Percentiles rank a stretch among this genome's conserved stretches.
phyloP scores from a whole-genome alignment of 371 early-diverging fungal species.

The Zychaea mexicana region DNA sequence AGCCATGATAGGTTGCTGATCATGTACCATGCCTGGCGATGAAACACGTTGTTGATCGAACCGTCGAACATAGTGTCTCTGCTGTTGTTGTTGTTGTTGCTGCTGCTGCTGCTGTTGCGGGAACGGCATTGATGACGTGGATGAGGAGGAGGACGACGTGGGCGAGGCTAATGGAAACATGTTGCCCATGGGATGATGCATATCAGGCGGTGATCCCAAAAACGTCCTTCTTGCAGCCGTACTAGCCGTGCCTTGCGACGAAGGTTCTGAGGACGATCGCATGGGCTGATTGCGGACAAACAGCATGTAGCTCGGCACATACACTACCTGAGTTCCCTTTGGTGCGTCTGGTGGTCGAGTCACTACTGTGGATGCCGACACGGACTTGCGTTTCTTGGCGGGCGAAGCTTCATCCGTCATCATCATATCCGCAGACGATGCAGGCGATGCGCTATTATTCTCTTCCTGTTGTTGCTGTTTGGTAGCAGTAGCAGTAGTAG shows the following conservation, averaged over 20 bases:
- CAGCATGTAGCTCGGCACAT: conserved; percentile 38
- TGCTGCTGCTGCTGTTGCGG: conserved; percentile 17
- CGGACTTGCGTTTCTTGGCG: conserved; percentile 33
- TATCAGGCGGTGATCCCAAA: conserved; percentile 13
- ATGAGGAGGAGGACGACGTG: conserved; percentile 41
- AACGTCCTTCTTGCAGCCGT: conserved; percentile 10
- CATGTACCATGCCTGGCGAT: conserved; percentile 11
- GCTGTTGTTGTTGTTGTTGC: conserved; percentile 23
- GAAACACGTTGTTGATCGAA: conserved; percentile 13
- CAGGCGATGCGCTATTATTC: conserved; percentile 10
- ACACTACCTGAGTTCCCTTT: conserved; percentile 41
- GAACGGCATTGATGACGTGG: conserved; percentile 37
- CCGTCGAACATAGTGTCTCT: conserved; percentile 11
- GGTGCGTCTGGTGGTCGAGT: conserved; percentile 17
- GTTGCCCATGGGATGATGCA: conserved; percentile 6
- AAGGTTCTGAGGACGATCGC: conserved; percentile 31
- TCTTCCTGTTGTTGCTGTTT: neutral
- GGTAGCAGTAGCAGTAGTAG: conserved; percentile 3
- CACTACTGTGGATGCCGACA: neutral
- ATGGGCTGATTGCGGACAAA: conserved; percentile 27
- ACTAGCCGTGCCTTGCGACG: conserved; percentile 9
- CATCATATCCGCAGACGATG: conserved; percentile 11
- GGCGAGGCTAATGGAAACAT: conserved; percentile 35
- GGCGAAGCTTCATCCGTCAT: conserved; percentile 18
- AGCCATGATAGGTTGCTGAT: neutral